Percentiles rank a stretch among this genome's conserved stretches.
Conservation (phyloP, 2,329 filamentous ascomycete genomes). For the Penicillium oxalicum region DNA sequence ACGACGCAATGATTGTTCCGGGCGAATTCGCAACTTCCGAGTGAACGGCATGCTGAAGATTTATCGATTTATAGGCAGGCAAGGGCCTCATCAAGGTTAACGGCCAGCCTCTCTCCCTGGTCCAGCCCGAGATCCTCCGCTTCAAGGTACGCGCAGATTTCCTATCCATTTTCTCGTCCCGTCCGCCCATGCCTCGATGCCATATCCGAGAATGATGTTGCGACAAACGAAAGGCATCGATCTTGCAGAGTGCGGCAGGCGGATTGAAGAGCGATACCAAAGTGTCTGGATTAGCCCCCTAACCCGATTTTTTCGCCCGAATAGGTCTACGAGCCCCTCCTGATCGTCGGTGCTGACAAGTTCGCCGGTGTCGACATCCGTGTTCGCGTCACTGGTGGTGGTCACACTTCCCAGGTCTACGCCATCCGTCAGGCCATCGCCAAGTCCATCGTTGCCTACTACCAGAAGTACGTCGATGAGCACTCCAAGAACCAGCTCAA, state of each 20-base stretch:
- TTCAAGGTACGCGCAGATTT: slow-evolving; percentile 66
- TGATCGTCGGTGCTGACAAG: slow-evolving; percentile 96
- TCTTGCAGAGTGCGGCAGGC: too few species aligned
- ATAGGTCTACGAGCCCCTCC: slow-evolving; percentile 95
- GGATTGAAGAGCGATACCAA: neutral
- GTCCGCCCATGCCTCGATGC: slow-evolving; percentile 2
- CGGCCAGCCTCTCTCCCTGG: slow-evolving; percentile 87
- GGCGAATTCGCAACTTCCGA: slow-evolving; percentile 1
- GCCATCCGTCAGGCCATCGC: slow-evolving; percentile 98
- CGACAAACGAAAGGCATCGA: neutral
- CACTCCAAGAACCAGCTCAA: slow-evolving; percentile 99
- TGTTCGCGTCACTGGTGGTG: slow-evolving; percentile 92
- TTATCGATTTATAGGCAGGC: slow-evolving; percentile 51
- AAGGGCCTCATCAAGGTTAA: slow-evolving; percentile 98
- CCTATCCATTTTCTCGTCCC: slow-evolving; percentile 5
- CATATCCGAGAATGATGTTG: neutral
- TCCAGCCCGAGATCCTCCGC: slow-evolving; percentile 93
- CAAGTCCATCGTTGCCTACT: slow-evolving; percentile 97
- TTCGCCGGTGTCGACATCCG: slow-evolving; percentile 96
- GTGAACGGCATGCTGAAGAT: slow-evolving; percentile 25
- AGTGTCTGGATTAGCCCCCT: neutral
- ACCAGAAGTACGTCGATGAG: slow-evolving; percentile 99
- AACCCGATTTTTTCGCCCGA: slow-evolving; percentile 2
- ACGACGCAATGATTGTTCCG: slow-evolving; percentile 11
- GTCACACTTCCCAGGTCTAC: slow-evolving; percentile 96